Conservation (phyloP, 495 filamentous ascomycete species). For the Ramalina peruviana region DNA sequence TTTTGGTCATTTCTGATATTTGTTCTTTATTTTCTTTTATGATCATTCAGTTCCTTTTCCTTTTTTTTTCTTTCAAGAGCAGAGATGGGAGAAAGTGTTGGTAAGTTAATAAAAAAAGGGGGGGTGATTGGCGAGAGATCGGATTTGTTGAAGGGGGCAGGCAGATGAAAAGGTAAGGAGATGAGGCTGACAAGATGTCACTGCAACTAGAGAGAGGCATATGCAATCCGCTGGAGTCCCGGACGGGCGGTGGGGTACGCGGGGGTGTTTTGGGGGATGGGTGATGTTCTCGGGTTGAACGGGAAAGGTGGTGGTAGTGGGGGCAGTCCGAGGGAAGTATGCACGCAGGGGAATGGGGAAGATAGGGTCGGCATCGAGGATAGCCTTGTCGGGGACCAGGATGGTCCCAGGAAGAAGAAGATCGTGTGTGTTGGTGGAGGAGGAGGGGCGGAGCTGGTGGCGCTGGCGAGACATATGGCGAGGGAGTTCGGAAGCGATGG, state of each 20-base stretch:
- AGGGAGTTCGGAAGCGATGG: slow-evolving; percentile 1
- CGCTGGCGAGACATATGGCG: slow-evolving; percentile 39
- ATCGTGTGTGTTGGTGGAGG: slow-evolving; percentile 72
- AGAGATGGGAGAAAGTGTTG: too few species aligned
- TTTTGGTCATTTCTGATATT: too few species aligned
- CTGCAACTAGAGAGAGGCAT: slow-evolving; percentile 45
- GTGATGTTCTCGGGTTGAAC: slow-evolving; percentile 20
- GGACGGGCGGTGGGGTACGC: slow-evolving; percentile 67
- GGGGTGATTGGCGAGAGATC: too few species aligned
- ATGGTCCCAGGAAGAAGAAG: not conserved
- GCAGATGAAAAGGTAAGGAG: too few species aligned
- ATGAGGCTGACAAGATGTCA: too few species aligned
- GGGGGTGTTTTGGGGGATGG: slow-evolving; percentile 43
- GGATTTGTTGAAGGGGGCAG: too few species aligned
- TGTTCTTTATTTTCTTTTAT: too few species aligned
- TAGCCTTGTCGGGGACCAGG: not conserved
- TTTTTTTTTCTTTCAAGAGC: too few species aligned
- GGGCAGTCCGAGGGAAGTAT: not conserved
- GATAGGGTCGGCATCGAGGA: not conserved
- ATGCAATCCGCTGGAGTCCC: slow-evolving; percentile 80
- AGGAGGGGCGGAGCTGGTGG: slow-evolving; percentile 72
- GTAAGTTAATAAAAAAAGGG: too few species aligned
- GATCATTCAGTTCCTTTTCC: too few species aligned
- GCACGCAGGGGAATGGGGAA: not conserved
- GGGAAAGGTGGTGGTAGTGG: not conserved